These are phyloP conservation scores for Aspergillus sp. DNA, from an alignment of 2,329 filamentous ascomycete species.

Conservation along the genomic window DNA sequence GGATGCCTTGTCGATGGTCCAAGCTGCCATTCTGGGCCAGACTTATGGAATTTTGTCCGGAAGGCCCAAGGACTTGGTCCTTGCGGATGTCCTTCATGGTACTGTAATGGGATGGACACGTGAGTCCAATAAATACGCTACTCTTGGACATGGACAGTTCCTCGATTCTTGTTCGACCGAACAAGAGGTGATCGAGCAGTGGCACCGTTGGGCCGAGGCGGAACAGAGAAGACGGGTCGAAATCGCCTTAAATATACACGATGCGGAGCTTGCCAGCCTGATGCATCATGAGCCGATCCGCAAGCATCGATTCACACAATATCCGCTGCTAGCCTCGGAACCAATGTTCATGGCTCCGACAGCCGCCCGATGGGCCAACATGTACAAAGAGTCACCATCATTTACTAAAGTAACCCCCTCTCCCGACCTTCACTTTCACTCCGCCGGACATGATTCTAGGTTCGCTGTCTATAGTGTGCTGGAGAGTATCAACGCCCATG, in stretches of 20 bases:
- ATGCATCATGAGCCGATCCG: conserved; percentile 23
- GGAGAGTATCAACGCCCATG: conserved; percentile 20
- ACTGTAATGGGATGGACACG: conserved; percentile 34
- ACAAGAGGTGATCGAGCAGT: conserved; percentile 15
- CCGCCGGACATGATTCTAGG: background rate
- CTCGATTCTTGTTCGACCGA: conserved; percentile 16
- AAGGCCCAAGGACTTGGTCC: conserved; percentile 27
- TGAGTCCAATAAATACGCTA: conserved; percentile 24
- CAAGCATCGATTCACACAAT: conserved; percentile 12
- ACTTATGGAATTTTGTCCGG: conserved; percentile 33
- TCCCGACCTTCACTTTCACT: background rate
- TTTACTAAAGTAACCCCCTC: background rate
- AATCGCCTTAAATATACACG: conserved; percentile 30
- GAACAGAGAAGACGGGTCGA: conserved; percentile 33
- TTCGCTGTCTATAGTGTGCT: conserved; percentile 11
- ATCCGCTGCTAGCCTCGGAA: conserved; percentile 19
- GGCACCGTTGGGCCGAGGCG: conserved; percentile 29
- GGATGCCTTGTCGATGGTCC: conserved; percentile 27
- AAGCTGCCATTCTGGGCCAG: conserved; percentile 34
- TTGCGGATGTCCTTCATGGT: conserved; percentile 35
- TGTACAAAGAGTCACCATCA: background rate
- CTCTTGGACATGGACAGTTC: conserved; percentile 6
- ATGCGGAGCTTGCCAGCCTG: conserved; percentile 32
- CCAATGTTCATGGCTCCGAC: conserved; percentile 21
- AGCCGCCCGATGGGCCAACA: conserved; percentile 17